Percentiles rank a stretch among this genome's conserved stretches.
These are phyloP conservation scores for Psophocarpus tetragonolobus DNA, from an alignment of 306 rosid genomes.

Conservation along the genomic window DNA sequence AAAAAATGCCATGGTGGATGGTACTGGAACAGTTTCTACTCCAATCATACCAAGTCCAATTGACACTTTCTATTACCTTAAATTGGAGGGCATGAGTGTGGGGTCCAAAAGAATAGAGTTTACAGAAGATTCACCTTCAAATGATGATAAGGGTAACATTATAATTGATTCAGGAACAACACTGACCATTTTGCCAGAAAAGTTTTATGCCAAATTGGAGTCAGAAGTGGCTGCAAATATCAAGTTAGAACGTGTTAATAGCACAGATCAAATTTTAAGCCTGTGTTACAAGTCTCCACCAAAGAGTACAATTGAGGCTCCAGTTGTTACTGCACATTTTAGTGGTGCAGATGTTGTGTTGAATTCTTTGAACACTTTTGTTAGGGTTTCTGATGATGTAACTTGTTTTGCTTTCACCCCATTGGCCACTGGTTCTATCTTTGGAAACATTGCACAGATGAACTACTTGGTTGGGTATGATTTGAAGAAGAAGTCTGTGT, in stretches of 20 bases:
- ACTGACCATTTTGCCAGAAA: not conserved
- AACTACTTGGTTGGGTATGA: not conserved
- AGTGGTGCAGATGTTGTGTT: not conserved
- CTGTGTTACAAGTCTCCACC: not conserved
- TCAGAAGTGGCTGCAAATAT: not conserved
- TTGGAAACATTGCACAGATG: not conserved
- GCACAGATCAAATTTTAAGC: not conserved
- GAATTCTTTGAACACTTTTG: not conserved
- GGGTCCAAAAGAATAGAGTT: not conserved
- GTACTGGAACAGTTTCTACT: not conserved
- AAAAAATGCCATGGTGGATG: not conserved
- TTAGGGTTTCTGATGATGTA: not conserved
- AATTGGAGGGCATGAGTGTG: not conserved
- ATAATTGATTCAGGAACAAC: slow-evolving; percentile 11
- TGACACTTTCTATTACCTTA: not conserved
- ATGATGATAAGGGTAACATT: not conserved
- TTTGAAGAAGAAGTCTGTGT: not conserved
- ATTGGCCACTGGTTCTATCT: not conserved
- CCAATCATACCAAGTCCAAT: not conserved
- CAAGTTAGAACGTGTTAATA: not conserved
- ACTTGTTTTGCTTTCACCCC: not conserved
- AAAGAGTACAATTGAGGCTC: not conserved
- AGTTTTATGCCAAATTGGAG: not conserved
- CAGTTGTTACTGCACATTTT: not conserved
- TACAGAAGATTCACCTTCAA: not conserved